phyloP scores from a whole-genome alignment of 2,329 filamentous ascomycete genomes.

The Pseudogymnoascus verrucosus region DNA sequence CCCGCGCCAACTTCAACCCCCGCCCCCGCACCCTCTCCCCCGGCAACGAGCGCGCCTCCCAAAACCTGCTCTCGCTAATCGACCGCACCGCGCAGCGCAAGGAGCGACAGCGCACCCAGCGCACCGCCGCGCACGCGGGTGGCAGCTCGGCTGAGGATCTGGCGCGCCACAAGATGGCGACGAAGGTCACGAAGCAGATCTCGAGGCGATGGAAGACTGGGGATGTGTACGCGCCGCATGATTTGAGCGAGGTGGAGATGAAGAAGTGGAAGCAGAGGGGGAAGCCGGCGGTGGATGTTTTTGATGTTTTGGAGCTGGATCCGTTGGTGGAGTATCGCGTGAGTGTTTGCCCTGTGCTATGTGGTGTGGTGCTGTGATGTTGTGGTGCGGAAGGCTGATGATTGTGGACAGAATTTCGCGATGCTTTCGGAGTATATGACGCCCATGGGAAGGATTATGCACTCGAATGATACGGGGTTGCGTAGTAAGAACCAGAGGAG shows the following conservation, averaged over 20 bases:
- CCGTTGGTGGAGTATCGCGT: conserved; percentile 86
- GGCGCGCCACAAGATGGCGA: conserved; percentile 24
- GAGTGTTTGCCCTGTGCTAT: conserved; percentile 23
- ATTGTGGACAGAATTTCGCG: conserved; percentile 66
- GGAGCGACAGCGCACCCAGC: neutral
- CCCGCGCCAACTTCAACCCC: conserved; percentile 11
- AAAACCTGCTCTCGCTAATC: neutral
- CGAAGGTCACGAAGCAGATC: conserved; percentile 54
- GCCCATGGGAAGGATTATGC: conserved; percentile 75
- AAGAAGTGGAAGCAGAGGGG: conserved; percentile 63
- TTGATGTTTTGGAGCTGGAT: conserved; percentile 72
- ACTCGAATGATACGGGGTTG: conserved; percentile 67
- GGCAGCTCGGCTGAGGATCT: conserved; percentile 10
- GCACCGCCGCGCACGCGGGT: neutral
- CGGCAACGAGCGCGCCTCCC: conserved; percentile 1
- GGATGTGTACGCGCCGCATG: conserved; percentile 86
- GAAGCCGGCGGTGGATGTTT: conserved; percentile 55
- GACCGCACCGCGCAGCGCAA: neutral
- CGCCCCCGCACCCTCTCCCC: conserved; percentile 12
- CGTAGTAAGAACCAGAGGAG: conserved; percentile 85
- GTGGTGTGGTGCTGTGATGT: neutral
- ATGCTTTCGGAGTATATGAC: conserved; percentile 87
- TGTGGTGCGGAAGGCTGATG: neutral
- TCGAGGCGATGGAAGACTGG: conserved; percentile 66
- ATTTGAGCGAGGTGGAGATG: conserved; percentile 72